phyloP scores from a whole-genome alignment of 2,329 filamentous ascomycete genomes.

The Coccinonectria pachysandricola region DNA sequence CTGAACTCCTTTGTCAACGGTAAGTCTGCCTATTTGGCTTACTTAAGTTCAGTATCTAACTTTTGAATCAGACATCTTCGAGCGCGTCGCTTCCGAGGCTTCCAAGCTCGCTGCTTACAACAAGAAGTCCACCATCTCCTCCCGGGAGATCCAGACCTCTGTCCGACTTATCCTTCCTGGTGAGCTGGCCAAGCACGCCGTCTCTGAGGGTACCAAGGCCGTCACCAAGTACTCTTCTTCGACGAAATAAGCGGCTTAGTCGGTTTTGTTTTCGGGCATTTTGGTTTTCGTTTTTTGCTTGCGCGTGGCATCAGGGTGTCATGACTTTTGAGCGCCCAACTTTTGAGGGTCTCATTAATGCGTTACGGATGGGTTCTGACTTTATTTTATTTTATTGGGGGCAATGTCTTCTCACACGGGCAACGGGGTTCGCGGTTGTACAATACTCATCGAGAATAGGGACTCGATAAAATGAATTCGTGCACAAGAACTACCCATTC shows the following conservation, averaged over 20 bases:
- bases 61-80: slow-evolving; percentile 74
- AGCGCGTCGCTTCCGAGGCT: slow-evolving; percentile 96
- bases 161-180: slow-evolving; percentile 96
- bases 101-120: slow-evolving; percentile 99
- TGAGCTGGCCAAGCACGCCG: slow-evolving; percentile 98
- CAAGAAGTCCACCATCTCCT: slow-evolving; percentile 99
- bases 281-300: slow-evolving; percentile 31
- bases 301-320: slow-evolving; percentile 49
- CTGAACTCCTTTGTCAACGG: slow-evolving; percentile 99
- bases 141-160: slow-evolving; percentile 98
- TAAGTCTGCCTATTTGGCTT: slow-evolving; percentile 34
- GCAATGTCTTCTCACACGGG: slow-evolving; percentile 58
- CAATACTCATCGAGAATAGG: slow-evolving; percentile 58
- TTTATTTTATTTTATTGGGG: slow-evolving; percentile 53
- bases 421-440: slow-evolving; percentile 64
- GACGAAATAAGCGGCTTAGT: slow-evolving; percentile 73
- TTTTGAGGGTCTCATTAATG: slow-evolving; percentile 51
- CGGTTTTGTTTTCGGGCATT: slow-evolving; percentile 52
- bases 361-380: slow-evolving; percentile 63
- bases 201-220: slow-evolving; percentile 98
- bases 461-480: slow-evolving; percentile 52
- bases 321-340: slow-evolving; percentile 33
- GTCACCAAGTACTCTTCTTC: slow-evolving; percentile 99
- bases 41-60: slow-evolving; percentile 2
- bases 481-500: slow-evolving; percentile 39